phyloP scores from a whole-genome alignment of 208 protist species.

The Trypanosoma melophagium region DNA sequence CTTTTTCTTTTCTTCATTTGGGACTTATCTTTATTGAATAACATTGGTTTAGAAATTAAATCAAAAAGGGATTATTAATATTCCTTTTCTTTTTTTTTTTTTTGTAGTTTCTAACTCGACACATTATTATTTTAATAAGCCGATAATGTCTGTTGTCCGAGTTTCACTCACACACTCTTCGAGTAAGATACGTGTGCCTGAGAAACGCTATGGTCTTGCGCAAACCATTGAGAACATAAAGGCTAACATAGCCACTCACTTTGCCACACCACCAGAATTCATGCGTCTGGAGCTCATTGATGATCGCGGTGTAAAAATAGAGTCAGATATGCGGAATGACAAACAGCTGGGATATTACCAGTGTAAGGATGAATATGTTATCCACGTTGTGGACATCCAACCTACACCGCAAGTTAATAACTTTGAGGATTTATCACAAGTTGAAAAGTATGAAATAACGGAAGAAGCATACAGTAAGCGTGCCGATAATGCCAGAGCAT shows the following conservation, averaged over 20 bases:
- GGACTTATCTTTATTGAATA: conserved; percentile 2
- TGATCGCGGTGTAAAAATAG: conserved; percentile 56
- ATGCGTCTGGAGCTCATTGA: conserved; percentile 84
- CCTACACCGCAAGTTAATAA: conserved; percentile 62
- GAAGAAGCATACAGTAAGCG: conserved; percentile 91
- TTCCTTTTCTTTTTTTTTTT: neutral
- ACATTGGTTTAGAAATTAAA: neutral
- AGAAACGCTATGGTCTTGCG: conserved; percentile 83
- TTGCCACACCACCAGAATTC: conserved; percentile 65
- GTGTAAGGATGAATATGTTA: conserved; percentile 74
- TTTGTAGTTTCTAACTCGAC: conserved; percentile 8
- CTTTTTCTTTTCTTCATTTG: conserved; percentile 23
- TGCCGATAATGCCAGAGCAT: conserved; percentile 73
- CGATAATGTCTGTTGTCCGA: conserved; percentile 72
- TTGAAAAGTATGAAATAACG: conserved; percentile 91
- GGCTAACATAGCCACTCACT: conserved; percentile 76
- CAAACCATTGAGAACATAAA: conserved; percentile 84
- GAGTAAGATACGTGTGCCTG: conserved; percentile 66
- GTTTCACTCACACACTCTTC: conserved; percentile 86
- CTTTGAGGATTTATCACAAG: conserved; percentile 84
- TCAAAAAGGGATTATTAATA: too few relatives aligned
- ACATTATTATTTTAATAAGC: conserved; percentile 18
- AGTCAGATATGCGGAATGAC: conserved; percentile 61
- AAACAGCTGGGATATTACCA: conserved; percentile 88
- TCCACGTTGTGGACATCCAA: conserved; percentile 89